Evolutionary conservation across 108 stramenopile genomes (phyloP).

Genomic region (Chaetoceros muelleri): DNA sequence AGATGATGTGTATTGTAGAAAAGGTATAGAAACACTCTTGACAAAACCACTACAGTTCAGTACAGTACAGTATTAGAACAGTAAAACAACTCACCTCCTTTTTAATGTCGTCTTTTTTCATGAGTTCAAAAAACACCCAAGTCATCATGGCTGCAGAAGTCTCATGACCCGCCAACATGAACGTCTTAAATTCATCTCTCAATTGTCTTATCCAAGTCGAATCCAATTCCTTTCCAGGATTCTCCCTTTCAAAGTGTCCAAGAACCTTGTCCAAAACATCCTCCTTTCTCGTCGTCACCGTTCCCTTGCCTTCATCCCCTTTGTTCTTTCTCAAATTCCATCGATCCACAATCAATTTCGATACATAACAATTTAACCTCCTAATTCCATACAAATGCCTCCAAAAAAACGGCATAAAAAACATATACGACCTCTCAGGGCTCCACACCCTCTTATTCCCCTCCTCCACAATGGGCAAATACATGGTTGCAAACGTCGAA

Average conservation of each 20-base stretch:
- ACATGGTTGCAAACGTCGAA: conserved; percentile 17
- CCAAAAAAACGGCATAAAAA: conserved; percentile 15
- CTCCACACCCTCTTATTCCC: conserved; percentile 15
- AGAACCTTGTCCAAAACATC: conserved; percentile 17
- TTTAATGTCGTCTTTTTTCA: neutral
- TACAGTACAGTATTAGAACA: too few relatives aligned
- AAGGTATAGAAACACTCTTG: too few relatives aligned
- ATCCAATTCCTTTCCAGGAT: conserved; percentile 1
- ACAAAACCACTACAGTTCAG: too few relatives aligned
- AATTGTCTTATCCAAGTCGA: conserved; percentile 3
- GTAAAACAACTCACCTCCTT: neutral
- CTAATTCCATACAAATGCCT: conserved; percentile 5
- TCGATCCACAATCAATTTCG: conserved; percentile 11
- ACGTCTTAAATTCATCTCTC: conserved; percentile 9
- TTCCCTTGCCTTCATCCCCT: neutral
- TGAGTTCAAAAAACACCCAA: conserved; percentile 7
- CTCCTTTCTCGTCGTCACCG: neutral
- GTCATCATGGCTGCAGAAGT: conserved; percentile 12
- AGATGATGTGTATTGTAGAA: neutral
- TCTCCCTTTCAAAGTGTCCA: conserved; percentile 14
- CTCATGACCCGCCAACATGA: conserved; percentile 10
- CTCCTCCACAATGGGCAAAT: conserved; percentile 23
- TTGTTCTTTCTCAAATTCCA: conserved; percentile 5
- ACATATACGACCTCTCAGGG: conserved; percentile 10
- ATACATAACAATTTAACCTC: conserved; percentile 11